Evolutionary conservation across 305 asterid genomes (phyloP).

Genomic region (Solanum hybrid): DNA sequence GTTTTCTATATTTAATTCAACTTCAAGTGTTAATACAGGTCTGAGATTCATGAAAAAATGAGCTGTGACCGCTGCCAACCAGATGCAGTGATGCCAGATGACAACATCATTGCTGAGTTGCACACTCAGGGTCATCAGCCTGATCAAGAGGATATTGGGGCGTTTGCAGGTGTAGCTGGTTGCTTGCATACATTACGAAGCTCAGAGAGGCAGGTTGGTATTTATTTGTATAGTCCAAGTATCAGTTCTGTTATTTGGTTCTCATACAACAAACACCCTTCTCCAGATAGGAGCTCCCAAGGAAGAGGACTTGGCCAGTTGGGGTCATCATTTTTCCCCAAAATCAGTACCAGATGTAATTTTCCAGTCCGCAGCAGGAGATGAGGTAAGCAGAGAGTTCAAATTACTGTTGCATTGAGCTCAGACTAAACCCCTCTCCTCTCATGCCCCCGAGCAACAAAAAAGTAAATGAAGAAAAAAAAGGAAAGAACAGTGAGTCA

Average conservation of each 20-base stretch:
- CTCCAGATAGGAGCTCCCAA: slow-evolving; percentile 81
- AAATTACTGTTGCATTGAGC: not conserved
- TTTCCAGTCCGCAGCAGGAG: slow-evolving; percentile 86
- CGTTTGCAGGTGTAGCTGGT: slow-evolving; percentile 73
- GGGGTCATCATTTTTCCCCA: slow-evolving; percentile 91
- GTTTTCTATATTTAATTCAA: not conserved
- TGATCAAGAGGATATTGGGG: slow-evolving; percentile 85
- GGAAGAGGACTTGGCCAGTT: slow-evolving; percentile 82
- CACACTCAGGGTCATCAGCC: slow-evolving; percentile 20
- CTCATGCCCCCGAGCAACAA: not conserved
- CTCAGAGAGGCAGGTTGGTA: slow-evolving; percentile 78
- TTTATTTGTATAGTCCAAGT: not conserved
- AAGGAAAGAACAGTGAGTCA: not conserved
- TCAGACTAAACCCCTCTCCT: not conserved
- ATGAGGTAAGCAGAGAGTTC: slow-evolving; percentile 50
- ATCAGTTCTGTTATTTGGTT: not conserved
- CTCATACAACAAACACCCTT: not conserved
- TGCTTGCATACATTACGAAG: slow-evolving; percentile 49
- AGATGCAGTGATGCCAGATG: slow-evolving; percentile 25
- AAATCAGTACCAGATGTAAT: slow-evolving; percentile 80
- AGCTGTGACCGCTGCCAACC: slow-evolving; percentile 64
- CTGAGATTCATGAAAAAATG: slow-evolving; percentile 92
- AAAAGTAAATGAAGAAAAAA: not conserved
- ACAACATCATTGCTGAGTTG: slow-evolving; percentile 17
- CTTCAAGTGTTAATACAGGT: slow-evolving; percentile 30